Percentiles rank a stretch among this genome's conserved stretches.
Conservation (phyloP, 2,329 filamentous ascomycete genomes). For the Monosporascus cannonballus region DNA sequence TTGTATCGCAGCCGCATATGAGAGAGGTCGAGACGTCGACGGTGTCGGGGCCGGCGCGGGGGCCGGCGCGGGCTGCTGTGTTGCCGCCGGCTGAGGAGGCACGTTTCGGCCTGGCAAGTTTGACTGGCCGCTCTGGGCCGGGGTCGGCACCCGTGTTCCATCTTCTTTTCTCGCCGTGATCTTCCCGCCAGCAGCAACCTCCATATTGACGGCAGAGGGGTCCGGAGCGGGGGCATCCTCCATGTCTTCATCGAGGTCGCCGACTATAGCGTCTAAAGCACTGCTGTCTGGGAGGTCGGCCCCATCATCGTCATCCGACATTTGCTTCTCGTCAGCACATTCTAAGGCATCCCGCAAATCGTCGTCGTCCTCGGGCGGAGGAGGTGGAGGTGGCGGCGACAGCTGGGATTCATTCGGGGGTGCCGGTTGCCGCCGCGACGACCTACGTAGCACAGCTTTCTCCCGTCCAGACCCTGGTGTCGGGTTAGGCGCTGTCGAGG, state of each 20-base stretch:
- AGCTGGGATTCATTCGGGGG: slow-evolving; percentile 44
- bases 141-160: slow-evolving; percentile 79
- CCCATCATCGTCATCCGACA: slow-evolving; percentile 68
- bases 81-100: slow-evolving; percentile 31
- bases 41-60: slow-evolving; percentile 30
- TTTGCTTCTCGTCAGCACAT: slow-evolving; percentile 84
- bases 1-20: slow-evolving; percentile 80
- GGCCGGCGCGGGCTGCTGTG: slow-evolving; percentile 25
- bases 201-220: slow-evolving; percentile 84
- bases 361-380: slow-evolving; percentile 53
- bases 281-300: slow-evolving; percentile 52
- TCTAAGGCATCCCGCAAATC: slow-evolving; percentile 68
- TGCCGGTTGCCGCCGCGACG: slow-evolving; percentile 53
- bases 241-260: slow-evolving; percentile 81
- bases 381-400: slow-evolving; percentile 45
- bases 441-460: slow-evolving; percentile 55
- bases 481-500: slow-evolving; percentile 37
- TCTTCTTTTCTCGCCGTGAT: slow-evolving; percentile 90
- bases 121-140: slow-evolving; percentile 50
- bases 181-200: slow-evolving; percentile 79
- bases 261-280: slow-evolving; percentile 80
- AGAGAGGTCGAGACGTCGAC: slow-evolving; percentile 58
- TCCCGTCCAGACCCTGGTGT: slow-evolving; percentile 46
- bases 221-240: slow-evolving; percentile 67
- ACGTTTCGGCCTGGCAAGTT: slow-evolving; percentile 32